Evolutionary conservation across 345 rosid species (phyloP).

Genomic region (Euphorbia tirucalli): DNA sequence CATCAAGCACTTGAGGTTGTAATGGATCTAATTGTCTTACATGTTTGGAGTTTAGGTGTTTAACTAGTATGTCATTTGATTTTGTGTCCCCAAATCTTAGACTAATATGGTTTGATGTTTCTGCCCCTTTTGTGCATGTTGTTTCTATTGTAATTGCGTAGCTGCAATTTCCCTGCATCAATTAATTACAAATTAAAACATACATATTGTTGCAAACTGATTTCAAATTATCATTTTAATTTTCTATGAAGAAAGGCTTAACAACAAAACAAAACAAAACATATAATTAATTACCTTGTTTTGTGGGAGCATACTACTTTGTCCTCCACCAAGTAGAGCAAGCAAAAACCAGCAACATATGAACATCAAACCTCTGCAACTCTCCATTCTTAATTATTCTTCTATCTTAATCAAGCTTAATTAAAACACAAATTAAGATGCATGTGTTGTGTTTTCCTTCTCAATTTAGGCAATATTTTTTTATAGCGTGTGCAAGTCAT

Average conservation of each 20-base stretch:
- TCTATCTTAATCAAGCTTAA: background rate
- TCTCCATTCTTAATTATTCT: conserved; percentile 11
- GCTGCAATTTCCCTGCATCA: conserved; percentile 30
- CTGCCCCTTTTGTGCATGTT: conserved; percentile 43
- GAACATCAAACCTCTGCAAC: conserved; percentile 15
- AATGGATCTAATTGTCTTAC: conserved; percentile 38
- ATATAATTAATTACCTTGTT: conserved; percentile 33
- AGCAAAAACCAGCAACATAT: conserved; percentile 28
- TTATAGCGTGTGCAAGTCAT: conserved; percentile 4
- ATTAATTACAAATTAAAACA: too few relatives aligned
- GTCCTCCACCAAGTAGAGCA: conserved; percentile 25
- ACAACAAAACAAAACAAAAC: too few relatives aligned
- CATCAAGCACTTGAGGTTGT: conserved; percentile 34
- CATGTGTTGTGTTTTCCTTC: too few relatives aligned
- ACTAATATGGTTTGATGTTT: conserved; percentile 39
- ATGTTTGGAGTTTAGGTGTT: conserved; percentile 39
- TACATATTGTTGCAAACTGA: too few relatives aligned
- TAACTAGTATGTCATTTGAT: conserved; percentile 39
- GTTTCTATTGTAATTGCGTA: conserved; percentile 50
- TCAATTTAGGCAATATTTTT: background rate
- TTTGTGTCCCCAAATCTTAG: conserved; percentile 46
- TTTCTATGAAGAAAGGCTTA: too few relatives aligned
- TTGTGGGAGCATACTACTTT: background rate
- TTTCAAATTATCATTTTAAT: too few relatives aligned
- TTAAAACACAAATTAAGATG: too few relatives aligned